A percentile compares a stretch with the other conserved stretches of the same genome.
Evolutionary conservation across 371 early-diverging fungal species (phyloP).

Genomic region (Apophysomyces trapeziformis): DNA sequence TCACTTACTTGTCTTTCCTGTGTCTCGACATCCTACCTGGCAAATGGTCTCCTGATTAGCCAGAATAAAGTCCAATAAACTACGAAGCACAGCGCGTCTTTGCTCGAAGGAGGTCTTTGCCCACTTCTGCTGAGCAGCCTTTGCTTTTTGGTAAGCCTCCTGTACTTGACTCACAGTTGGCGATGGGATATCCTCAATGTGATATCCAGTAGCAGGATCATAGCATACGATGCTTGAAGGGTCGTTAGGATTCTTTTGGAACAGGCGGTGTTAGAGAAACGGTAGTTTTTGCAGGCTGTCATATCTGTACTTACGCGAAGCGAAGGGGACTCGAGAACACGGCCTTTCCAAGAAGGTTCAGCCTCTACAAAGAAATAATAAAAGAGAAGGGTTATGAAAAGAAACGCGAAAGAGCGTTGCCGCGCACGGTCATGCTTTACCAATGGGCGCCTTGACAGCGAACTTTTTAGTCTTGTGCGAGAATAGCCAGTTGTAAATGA

Average conservation of each 20-base stretch:
- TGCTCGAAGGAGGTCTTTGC: slow-evolving; percentile 74
- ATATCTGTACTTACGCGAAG: slow-evolving; percentile 49
- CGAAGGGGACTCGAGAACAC: slow-evolving; percentile 56
- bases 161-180: slow-evolving; percentile 64
- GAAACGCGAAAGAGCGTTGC: background rate
- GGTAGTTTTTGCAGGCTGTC: background rate
- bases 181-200: slow-evolving; percentile 67
- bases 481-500: slow-evolving; percentile 36
- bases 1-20: slow-evolving; percentile 78
- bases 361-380: slow-evolving; percentile 28
- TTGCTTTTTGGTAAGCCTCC: slow-evolving; percentile 59
- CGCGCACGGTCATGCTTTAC: slow-evolving; percentile 24
- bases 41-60: slow-evolving; percentile 80
- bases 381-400: background rate
- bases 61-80: slow-evolving; percentile 75
- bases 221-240: slow-evolving; percentile 77
- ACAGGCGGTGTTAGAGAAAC: slow-evolving; percentile 11
- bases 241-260: slow-evolving; percentile 49
- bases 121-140: slow-evolving; percentile 75
- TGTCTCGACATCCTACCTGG: slow-evolving; percentile 77
- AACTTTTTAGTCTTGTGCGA: slow-evolving; percentile 44
- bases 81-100: slow-evolving; percentile 75
- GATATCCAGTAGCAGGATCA: slow-evolving; percentile 87
- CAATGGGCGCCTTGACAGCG: slow-evolving; percentile 39
- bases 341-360: slow-evolving; percentile 58